Percentiles rank a stretch among this genome's conserved stretches.
These are phyloP conservation scores for Monilinia laxa DNA, from an alignment of 2,329 filamentous ascomycete species.

Conservation along the genomic window DNA sequence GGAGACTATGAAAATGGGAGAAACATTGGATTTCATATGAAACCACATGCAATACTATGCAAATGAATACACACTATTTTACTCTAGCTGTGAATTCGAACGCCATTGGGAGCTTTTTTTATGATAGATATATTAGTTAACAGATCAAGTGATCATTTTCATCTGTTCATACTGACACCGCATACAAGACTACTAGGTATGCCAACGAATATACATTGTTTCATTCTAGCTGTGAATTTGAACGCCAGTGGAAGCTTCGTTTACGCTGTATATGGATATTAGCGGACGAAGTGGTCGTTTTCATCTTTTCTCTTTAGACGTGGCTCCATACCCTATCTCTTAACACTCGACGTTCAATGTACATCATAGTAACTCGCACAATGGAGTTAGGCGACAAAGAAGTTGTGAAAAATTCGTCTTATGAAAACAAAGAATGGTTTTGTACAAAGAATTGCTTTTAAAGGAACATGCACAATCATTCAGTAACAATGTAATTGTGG, in stretches of 20 bases:
- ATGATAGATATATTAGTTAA: too few species aligned
- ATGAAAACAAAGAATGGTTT: neutral
- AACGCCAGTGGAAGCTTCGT: neutral
- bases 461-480: neutral
- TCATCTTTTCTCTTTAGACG: neutral
- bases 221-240: neutral
- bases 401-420: neutral
- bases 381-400: neutral
- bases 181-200: constrained; percentile 5
- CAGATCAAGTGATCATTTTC: neutral
- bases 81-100: too few species aligned
- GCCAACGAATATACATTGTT: constrained; percentile 6
- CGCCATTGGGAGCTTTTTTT: too few species aligned
- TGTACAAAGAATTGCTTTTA: neutral
- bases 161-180: neutral
- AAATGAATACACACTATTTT: constrained; percentile 3
- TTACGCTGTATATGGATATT: neutral
- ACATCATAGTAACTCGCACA: neutral
- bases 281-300: neutral
- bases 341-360: neutral
- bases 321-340: neutral
- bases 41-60: neutral
- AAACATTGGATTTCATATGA: constrained; percentile 6
- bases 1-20: constrained; percentile 1
- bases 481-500: neutral